A percentile compares a stretch with the other conserved stretches of the same genome.
phyloP scores from a whole-genome alignment of 1,284 basidiomycete species.

The Cutaneotrichosporon mucoides region DNA sequence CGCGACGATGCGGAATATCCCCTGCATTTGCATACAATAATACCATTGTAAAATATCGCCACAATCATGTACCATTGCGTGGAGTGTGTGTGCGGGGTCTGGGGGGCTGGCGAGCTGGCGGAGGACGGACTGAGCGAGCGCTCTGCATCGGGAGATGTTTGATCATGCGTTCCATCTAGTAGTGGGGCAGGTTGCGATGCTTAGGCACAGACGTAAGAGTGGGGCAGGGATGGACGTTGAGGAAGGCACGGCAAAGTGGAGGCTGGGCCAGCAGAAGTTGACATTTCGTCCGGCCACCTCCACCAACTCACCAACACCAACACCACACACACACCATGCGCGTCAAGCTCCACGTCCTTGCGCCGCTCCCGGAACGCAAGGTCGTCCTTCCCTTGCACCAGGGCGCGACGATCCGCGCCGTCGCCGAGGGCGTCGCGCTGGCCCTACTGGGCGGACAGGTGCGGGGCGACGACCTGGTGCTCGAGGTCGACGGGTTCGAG shows the following conservation, averaged over 20 bases:
- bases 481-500: conserved; percentile 50
- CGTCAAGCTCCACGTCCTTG: conserved; percentile 30
- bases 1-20: background rate
- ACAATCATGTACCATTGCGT: conserved; percentile 1
- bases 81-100: background rate
- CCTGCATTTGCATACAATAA: conserved; percentile 8
- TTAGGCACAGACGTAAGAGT: too few relatives aligned
- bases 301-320: background rate
- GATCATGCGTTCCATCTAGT: too few relatives aligned
- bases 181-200: background rate
- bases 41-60: conserved; percentile 3
- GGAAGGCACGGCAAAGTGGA: too few relatives aligned
- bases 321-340: conserved; percentile 23
- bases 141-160: too few relatives aligned
- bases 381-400: conserved; percentile 19
- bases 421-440: conserved; percentile 1
- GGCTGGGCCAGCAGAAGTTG: background rate
- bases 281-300: too few relatives aligned
- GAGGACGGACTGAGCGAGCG: background rate
- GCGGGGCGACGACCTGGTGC: conserved; percentile 11
- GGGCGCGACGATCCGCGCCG: background rate
- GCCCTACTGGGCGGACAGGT: background rate
- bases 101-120: background rate
- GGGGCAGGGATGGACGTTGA: too few relatives aligned
- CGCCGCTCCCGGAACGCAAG: conserved; percentile 33